Evolutionary conservation across 257 asterid genomes (phyloP).

Genomic region (Petunia secreta): DNA sequence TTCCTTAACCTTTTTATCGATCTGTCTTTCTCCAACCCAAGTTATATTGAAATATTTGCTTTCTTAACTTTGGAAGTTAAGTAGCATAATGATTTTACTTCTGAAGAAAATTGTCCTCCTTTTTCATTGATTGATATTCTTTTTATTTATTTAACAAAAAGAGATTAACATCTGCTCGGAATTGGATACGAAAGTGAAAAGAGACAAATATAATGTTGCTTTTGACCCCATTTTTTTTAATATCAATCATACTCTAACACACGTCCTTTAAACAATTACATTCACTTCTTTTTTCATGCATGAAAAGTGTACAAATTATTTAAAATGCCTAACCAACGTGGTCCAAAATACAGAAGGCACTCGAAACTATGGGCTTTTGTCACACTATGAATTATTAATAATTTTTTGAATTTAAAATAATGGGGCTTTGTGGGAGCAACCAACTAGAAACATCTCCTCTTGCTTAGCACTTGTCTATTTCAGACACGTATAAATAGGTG

Average conservation of each 20-base stretch:
- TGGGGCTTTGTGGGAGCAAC: no score
- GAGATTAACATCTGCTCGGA: no score
- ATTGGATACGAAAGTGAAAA: not conserved
- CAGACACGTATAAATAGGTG: not conserved
- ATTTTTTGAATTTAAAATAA: not conserved
- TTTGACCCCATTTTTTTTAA: not conserved
- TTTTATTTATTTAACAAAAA: no score
- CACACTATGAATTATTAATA: not conserved
- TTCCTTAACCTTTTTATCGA: no score
- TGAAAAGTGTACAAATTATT: not conserved
- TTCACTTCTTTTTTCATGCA: not conserved
- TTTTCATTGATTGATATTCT: no score
- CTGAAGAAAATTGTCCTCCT: no score
- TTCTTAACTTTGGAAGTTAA: no score
- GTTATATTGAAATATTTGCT: no score
- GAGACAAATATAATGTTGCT: not conserved
- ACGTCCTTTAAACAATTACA: not conserved
- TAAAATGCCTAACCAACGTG: constrained; percentile 1
- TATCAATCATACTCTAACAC: not conserved
- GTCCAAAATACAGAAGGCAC: not conserved
- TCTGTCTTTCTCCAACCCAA: no score
- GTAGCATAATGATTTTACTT: no score
- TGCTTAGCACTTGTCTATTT: not conserved
- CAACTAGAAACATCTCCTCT: not conserved
- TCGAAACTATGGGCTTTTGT: not conserved